Percentiles rank a stretch among this genome's conserved stretches.
phyloP scores from a whole-genome alignment of 441 rosid genomes.

The Corymbia citriodora region DNA sequence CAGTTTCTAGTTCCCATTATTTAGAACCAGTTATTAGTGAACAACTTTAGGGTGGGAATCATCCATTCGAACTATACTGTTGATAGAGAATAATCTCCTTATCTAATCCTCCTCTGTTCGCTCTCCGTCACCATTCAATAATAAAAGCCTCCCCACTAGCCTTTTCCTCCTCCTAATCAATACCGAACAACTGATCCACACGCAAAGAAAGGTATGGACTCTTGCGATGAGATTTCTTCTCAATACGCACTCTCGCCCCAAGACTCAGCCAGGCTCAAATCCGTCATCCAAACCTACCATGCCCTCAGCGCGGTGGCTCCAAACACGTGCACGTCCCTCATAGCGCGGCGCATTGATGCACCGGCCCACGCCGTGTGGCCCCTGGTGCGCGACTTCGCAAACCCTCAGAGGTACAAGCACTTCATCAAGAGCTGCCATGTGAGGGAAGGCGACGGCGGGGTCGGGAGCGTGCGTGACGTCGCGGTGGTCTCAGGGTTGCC shows the following conservation, averaged over 20 bases:
- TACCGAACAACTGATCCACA: background rate
- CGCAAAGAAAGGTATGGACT: background rate
- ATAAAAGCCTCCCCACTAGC: background rate
- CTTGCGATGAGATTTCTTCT: background rate
- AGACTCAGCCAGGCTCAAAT: background rate
- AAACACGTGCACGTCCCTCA: background rate
- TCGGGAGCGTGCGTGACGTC: slow-evolving; percentile 28
- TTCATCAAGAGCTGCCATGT: slow-evolving; percentile 33
- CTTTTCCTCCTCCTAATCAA: background rate
- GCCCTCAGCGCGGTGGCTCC: background rate
- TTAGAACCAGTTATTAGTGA: no score
- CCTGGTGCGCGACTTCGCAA: slow-evolving; percentile 14
- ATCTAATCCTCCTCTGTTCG: background rate
- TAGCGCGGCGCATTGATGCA: background rate
- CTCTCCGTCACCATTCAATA: background rate
- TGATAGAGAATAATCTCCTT: background rate
- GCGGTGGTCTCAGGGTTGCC: slow-evolving; percentile 34
- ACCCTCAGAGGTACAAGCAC: slow-evolving; percentile 34
- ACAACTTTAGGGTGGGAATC: no score
- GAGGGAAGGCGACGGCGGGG: slow-evolving; percentile 15
- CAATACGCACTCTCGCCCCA: background rate
- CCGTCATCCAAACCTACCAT: background rate
- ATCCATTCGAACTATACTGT: no score
- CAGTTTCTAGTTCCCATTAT: no score
- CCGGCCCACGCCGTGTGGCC: background rate